Evolutionary conservation across 352 stramenopile species (phyloP), one percentile per base, ranked within the genome.

Genomic region (Saprolegnia diclina): DNA sequence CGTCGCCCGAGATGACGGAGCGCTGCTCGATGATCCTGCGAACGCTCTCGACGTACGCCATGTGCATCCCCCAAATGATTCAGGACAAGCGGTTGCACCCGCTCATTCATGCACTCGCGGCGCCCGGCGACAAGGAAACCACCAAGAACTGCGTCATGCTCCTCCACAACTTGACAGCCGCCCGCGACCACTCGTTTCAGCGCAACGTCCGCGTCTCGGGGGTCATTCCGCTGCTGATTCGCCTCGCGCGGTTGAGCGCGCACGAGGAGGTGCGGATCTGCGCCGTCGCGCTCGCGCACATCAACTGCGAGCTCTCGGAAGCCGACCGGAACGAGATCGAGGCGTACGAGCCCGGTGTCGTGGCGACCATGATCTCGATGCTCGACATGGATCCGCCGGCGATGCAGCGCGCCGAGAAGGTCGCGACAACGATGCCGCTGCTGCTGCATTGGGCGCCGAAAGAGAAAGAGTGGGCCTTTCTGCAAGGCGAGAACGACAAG

Each of bases 321-420:
- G 56, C 37, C n/a, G 56, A 53, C 24, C 42, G 44, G 10, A 29
- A 26, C 18, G 44, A 40, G 29, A 42, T 67, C 3, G 32, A 67
- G 29, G 72, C 76, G 6, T 78, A 89, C 44, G 80, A 91, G 32
- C 78, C 82, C 32, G 85, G 85, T 14, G 79, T 91, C 10, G 74
- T 93, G 29, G 74, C 74, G 7, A 85, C 83, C n/a, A 68, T 93
- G 32, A 54, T 93, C 38, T 77, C 85, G 1, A 91, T 93, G 85
- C 85, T 91, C 62, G 85, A 93, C 40, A 73, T 91, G 16, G 83
- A 91, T 56, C 79, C 77, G 22, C 61, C 76, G 10, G 81, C 71
- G 22, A 88, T 93, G 24, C 82, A 90, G 69, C 80, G 81, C 10
- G 78, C 90, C 14, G 85, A 93, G 44, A 80, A 81, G 54, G 75